A percentile compares a stretch with the other conserved stretches of the same genome.
Evolutionary conservation across 441 rosid species (phyloP).

Genomic region (Croton laevigatus): DNA sequence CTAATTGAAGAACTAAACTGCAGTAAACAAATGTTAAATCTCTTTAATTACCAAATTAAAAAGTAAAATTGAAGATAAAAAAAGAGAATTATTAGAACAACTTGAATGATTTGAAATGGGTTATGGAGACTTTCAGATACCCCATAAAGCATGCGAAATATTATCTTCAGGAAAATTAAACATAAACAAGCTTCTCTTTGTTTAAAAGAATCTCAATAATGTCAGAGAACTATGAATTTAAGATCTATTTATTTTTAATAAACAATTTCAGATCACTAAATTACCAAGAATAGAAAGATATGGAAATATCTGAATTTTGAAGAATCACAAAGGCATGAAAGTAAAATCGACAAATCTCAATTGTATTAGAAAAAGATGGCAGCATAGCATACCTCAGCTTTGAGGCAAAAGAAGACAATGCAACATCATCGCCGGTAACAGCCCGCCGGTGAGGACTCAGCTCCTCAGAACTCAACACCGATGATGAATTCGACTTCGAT

Average conservation of each 20-base stretch:
- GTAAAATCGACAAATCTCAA: constrained; percentile 2
- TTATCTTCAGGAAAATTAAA: neutral
- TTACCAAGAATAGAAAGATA: neutral
- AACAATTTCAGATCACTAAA: no score
- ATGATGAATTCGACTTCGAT: constrained; percentile 67
- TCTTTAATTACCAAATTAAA: no score
- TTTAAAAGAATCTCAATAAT: constrained; percentile 8
- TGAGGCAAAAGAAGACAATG: constrained; percentile 67
- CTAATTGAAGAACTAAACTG: neutral
- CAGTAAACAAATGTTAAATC: no score
- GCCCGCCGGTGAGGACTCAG: constrained; percentile 63
- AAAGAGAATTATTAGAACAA: neutral
- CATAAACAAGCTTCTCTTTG: neutral
- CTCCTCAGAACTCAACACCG: constrained; percentile 73
- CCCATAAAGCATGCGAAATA: constrained; percentile 21
- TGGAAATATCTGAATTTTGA: neutral
- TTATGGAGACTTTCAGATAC: constrained; percentile 16
- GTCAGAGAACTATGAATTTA: neutral
- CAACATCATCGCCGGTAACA: constrained; percentile 52
- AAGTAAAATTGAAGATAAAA: no score
- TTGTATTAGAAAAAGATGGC: neutral
- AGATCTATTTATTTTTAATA: no score
- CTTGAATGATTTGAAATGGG: constrained; percentile 11
- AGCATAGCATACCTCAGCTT: constrained; percentile 58
- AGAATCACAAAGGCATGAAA: constrained; percentile 9